Base-by-base conservation (phyloP, 1,284 basidiomycete genomes). In the Tremellales sp. region DNA sequence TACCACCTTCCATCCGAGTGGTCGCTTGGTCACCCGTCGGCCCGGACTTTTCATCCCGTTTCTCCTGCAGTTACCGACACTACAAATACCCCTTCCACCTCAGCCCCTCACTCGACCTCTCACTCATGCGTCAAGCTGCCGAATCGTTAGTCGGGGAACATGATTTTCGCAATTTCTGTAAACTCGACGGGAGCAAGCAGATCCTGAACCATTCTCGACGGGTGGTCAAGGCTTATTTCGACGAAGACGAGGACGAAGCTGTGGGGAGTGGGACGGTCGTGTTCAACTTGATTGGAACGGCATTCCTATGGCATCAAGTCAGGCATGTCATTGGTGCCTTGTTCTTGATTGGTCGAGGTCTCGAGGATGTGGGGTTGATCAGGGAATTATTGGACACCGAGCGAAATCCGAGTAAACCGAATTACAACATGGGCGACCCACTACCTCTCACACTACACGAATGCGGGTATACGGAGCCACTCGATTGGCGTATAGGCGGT, bases 291-390 rank as follows among this genome's bases (percentile, higher is more conserved):
- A 77, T 86, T 36, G 93, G 93, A 1, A 86, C 81, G 0, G 93
- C 92, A 0, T 97, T 97, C 70, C 77, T 98, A 37, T 98, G 96
- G 75, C 91, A 99, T 73, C 94, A 97, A 78, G 96, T 98, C 11
- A 82, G 94, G 37, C 90, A 97, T 69, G 97, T 97, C 72, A 87
- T 97, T 81, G 88, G 89, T 2, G 73, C 96, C 42, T 79, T 98
- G 13, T 89, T 98, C 73, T 82, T 97, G 46, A 82, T 97, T 45
- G 94, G 94, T 4, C 75, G 86, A 0, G 81, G 85, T 0, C 78
- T 93, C 35, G 96, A 99, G 68, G 64, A 75, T 1, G 86, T 89
- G 0, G 76, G 76, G 3, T 75, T 96, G 48, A 76, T 97, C 17
- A 78, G 82, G 15, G 79, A 84, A 11, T 77, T 98, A 19, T 78